Conservation (phyloP, 768 basidiomycete species). For the Gymnopilus dilepis region DNA sequence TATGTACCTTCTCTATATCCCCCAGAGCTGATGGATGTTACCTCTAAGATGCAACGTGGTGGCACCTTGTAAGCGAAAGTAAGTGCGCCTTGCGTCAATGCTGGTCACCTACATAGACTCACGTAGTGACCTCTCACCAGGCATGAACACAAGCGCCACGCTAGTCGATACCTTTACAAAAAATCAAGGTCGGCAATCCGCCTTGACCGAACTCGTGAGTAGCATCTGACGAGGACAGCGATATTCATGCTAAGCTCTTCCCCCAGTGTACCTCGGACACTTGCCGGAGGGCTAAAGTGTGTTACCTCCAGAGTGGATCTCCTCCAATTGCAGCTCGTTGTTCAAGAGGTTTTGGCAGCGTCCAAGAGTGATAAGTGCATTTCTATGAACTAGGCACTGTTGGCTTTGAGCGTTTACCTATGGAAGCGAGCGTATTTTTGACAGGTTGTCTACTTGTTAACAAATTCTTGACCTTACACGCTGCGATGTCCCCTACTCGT, state of each 20-base stretch:
- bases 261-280: background rate
- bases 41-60: background rate
- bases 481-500: no score
- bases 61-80: conserved; percentile 3
- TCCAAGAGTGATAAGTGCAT: background rate
- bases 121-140: no score
- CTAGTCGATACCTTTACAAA: background rate
- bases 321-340: background rate
- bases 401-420: no score
- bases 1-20: background rate
- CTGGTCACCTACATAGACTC: background rate
- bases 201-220: background rate
- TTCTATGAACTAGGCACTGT: no score
- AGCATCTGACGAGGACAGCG: background rate
- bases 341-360: background rate
- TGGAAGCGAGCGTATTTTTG: no score
- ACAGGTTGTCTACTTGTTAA: no score
- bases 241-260: background rate
- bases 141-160: background rate
- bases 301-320: background rate
- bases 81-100: background rate
- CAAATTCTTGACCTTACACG: no score
- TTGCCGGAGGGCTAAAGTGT: background rate
- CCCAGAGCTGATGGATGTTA: background rate
- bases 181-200: conserved; percentile 4